Evolutionary conservation across 257 asterid genomes (phyloP), one percentile per base, ranked within the genome.

Genomic region (Lavandula angustifolia): DNA sequence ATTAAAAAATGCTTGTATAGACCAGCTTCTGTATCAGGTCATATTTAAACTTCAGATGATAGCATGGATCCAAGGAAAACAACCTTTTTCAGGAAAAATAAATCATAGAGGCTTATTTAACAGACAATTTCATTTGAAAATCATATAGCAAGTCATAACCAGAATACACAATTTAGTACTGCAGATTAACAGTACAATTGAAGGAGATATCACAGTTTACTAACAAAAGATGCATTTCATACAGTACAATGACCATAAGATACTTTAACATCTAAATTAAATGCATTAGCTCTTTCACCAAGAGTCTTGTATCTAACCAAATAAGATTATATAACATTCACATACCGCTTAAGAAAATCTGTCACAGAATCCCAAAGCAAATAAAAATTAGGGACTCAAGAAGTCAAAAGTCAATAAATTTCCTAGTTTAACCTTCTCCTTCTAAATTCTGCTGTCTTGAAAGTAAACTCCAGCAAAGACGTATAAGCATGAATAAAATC

Each of bases 281-380:
- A 40, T n/a, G 41, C 54, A 22, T 27, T 35, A 44, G 59, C 10
- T 66, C 46, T 58, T 65, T 22, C 67, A 64, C 62, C 38, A 63
- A 35, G 47, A 56, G 31, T 13, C 42, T 37, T 3, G 13, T 42
- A 55, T 11, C 44, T 56, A 40, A 49, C 47, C 43, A 35, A 14
- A 42, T 17, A 40, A 51, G 14, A 38, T n/a, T 27, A 37, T 27
- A 70, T 61, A 54, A 47, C 55, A 37, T 33, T 17, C 22, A 5
- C 27, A 41, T 54, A 42, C 51, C 16, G 11, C 46, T 9, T 34
- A 27, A 60, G 60, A 62, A 56, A 62, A 32, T 18, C 49, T 48
- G 60, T 35, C 47, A n/a, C 6, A 14, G 14, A 37, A 43, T 16
- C 27, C 51, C 61, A 46, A 13, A 38, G 7, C 63, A 41, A 60